Evolutionary conservation across 306 rosid species (phyloP), one percentile per base, ranked within the genome.

Genomic region (Ziziphus jujuba): DNA sequence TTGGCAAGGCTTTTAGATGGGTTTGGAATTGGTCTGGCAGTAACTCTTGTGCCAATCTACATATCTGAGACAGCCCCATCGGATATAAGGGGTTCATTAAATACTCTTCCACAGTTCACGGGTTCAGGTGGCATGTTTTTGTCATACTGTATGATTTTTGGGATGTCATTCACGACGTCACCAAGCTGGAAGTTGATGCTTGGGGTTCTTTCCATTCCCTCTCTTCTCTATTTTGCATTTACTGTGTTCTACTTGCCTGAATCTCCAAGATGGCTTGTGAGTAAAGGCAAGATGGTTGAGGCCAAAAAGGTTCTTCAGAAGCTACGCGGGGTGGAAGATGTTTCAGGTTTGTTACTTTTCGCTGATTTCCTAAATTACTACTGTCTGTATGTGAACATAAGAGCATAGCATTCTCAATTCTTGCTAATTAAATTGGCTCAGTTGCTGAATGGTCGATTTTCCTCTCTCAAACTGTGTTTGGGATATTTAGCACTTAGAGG

Each of bases 191-290:
- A 77, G 66, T 0, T 85, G 48, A 87, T 89, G 96, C 96, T 89
- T 36, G 96, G 89, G 34, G 58, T 89, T 75, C 93, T 89, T 7
- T 85, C 93, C 15, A 66, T 89, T 75, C 93, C 87, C 13, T 87
- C 96, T 20, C 49, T 87, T 17, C 14, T 89, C 47, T 89, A 79
- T 76, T 79, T 89, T 78, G 22, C 34, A 50, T 59, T 89, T n/a
- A 59, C 91, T 0, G 54, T 89, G 8, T 84, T 89, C 79, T 87
- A 70, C 93, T 87, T 89, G 87, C 93, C 96, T 0, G 93, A 87
- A 78, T 89, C 96, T 81, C 96, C 96, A 56, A 83, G 93, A 49
- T 89, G 96, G 96, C 82, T 89, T 25, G 96, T 87, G 58, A 89
- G 96, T 58, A 89, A 87, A 79, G 96, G 96, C 17, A 89, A 19